Evolutionary conservation across 106 monocot genomes (phyloP), one percentile per base, ranked within the genome.

Genomic region (Iris macrosiphon): DNA sequence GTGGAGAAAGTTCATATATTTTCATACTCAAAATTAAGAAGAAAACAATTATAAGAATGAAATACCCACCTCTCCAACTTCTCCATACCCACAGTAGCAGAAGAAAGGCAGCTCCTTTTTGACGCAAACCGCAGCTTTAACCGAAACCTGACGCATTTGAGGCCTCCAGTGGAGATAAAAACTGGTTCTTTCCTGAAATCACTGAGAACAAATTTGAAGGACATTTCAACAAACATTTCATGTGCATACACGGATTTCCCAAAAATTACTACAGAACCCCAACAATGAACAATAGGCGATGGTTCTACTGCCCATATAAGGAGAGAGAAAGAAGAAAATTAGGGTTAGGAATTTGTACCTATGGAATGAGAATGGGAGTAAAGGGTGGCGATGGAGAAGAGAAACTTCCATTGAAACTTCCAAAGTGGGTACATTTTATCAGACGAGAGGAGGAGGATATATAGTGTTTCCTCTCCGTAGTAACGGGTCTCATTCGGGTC

Each of bases 181-280:
- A 30, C 10, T 19, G 19, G 54, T 19, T 12, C 33, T 32, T 19
- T 54, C 34, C 54, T 54, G 4, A 33, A 35, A 8, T 16, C 52
- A 32, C 32, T 17, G 32, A 31, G 13, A 3, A n/a, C 3, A 29
- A 52, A 31, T 31, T 4, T 31, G 32, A 4, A 54, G 33, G 31
- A 26, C 54, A 54, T 54, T 54, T 34, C 2, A 54, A 14, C 54
- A 21, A 54, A 57, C 40, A 57, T 15, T 2, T 57, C 26, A 14
- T 2, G 22, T 1, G 57, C 57, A 15, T 0, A 15, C 9, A n/a
- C n/a, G n/a, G n/a, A n/a, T n/a, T n/a, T n/a, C n/a, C n/a, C n/a
- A n/a, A n/a, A n/a, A n/a, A n/a, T n/a, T n/a, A n/a, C n/a, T n/a
- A n/a, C n/a, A n/a, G n/a, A n/a, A n/a, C n/a, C n/a, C n/a, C n/a